Evolutionary conservation across 768 basidiomycete species (phyloP).

Genomic region (Epithele typhae): DNA sequence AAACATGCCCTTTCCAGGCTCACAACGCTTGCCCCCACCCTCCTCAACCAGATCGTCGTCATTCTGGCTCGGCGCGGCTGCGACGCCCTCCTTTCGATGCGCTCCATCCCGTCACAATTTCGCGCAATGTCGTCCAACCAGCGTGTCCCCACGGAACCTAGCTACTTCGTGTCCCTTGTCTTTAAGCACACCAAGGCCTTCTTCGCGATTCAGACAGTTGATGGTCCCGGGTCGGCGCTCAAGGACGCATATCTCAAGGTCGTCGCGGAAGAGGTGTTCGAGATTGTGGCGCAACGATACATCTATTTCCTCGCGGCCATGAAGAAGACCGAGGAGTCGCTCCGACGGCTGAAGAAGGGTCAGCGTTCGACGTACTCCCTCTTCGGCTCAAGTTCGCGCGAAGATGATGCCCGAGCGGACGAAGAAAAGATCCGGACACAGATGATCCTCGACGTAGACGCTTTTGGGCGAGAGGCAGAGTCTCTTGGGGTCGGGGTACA

Average conservation of each 20-base stretch:
- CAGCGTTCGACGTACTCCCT: slow-evolving; percentile 77
- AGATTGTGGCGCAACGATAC: slow-evolving; percentile 70
- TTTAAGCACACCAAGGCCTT: slow-evolving; percentile 75
- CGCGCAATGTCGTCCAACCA: slow-evolving; percentile 73
- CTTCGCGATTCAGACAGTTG: slow-evolving; percentile 56
- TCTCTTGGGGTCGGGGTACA: slow-evolving; percentile 62
- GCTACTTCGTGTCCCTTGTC: slow-evolving; percentile 80
- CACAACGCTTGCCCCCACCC: slow-evolving; percentile 46
- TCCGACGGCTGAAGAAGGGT: slow-evolving; percentile 82
- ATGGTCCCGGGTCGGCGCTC: slow-evolving; percentile 58
- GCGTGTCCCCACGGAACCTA: slow-evolving; percentile 69
- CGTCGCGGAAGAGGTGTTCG: slow-evolving; percentile 63
- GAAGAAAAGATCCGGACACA: slow-evolving; percentile 86
- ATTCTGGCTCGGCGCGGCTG: slow-evolving; percentile 80
- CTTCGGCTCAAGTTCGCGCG: slow-evolving; percentile 55
- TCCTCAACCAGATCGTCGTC: slow-evolving; percentile 59
- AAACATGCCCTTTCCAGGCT: slow-evolving; percentile 46
- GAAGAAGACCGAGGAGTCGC: slow-evolving; percentile 89
- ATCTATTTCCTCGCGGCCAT: slow-evolving; percentile 74
- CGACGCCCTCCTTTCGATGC: slow-evolving; percentile 79
- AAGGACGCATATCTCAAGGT: slow-evolving; percentile 47
- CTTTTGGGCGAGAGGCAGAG: slow-evolving; percentile 74
- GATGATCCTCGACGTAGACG: slow-evolving; percentile 84
- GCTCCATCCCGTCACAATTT: slow-evolving; percentile 87
- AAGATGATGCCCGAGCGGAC: slow-evolving; percentile 68